phyloP scores from a whole-genome alignment of 176 grass and related monocot genomes.

The Ampelocalamus luodianensis region DNA sequence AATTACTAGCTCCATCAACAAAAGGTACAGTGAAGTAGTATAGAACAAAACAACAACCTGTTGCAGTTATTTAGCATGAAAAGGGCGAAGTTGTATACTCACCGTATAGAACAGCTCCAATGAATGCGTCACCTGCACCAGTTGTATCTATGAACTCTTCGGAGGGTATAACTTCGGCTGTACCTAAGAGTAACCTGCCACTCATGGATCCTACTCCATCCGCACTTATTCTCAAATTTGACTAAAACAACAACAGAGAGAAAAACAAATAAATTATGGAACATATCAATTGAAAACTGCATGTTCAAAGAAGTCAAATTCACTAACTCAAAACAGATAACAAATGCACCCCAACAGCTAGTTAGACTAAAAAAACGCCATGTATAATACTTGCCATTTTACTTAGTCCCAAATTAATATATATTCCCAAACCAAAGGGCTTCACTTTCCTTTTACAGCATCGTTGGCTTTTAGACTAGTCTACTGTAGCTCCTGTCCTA shows the following conservation, averaged over 20 bases:
- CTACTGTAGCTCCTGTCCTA: neutral
- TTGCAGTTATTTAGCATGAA: neutral
- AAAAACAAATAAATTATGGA: neutral
- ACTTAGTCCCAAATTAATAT: too few species aligned
- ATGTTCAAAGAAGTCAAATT: neutral
- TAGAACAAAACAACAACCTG: neutral
- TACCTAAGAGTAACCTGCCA: slow-evolving; percentile 86
- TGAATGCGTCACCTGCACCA: slow-evolving; percentile 92
- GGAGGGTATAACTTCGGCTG: slow-evolving; percentile 73
- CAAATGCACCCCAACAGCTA: neutral
- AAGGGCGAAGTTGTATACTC: too few species aligned
- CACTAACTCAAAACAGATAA: neutral
- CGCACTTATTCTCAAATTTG: slow-evolving; percentile 76
- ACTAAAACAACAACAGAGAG: slow-evolving; percentile 49
- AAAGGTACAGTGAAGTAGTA: neutral
- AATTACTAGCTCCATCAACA: neutral
- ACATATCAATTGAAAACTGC: neutral
- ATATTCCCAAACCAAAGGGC: too few species aligned
- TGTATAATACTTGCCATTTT: too few species aligned
- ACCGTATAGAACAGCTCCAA: slow-evolving; percentile 85
- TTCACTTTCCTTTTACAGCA: too few species aligned
- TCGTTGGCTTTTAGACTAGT: too few species aligned
- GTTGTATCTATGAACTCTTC: slow-evolving; percentile 86
- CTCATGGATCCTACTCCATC: slow-evolving; percentile 75
- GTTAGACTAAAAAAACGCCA: neutral